A percentile compares a stretch with the other conserved stretches of the same genome.
These are phyloP conservation scores for Sarocladium kiliense DNA, from an alignment of 2,329 filamentous ascomycete species.

Conservation along the genomic window DNA sequence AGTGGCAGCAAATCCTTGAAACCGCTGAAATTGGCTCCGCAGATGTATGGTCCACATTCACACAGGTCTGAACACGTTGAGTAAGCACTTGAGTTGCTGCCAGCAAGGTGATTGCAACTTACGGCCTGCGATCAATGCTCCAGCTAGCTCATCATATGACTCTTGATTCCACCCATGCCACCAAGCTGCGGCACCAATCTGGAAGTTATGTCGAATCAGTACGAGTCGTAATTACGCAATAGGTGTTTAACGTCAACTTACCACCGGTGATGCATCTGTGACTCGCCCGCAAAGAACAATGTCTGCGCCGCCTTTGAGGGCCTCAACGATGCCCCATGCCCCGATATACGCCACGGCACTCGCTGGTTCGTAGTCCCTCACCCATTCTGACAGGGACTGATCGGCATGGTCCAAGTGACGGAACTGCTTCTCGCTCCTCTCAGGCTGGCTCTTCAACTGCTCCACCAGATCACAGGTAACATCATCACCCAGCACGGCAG, in stretches of 20 bases:
- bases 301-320: conserved; percentile 35
- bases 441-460: neutral
- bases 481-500: conserved; percentile 33
- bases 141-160: conserved; percentile 44
- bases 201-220: neutral
- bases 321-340: conserved; percentile 39
- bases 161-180: conserved; percentile 48
- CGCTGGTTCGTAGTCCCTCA: conserved; percentile 16
- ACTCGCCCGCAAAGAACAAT: conserved; percentile 45
- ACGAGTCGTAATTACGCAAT: too few relatives aligned
- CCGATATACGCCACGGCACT: conserved; percentile 42
- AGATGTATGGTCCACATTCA: conserved; percentile 49
- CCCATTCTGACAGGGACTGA: conserved; percentile 22
- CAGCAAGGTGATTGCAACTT: neutral
- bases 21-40: conserved; percentile 50
- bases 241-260: too few relatives aligned
- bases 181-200: conserved; percentile 49
- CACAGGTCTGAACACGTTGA: conserved; percentile 35
- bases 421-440: conserved; percentile 14
- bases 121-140: conserved; percentile 42
- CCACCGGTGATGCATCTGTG: conserved; percentile 43
- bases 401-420: conserved; percentile 25
- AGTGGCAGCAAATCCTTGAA: conserved; percentile 26
- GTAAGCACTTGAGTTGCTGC: neutral
- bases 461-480: conserved; percentile 22